phyloP scores from a whole-genome alignment of 352 stramenopile species.

The Globisporangium sylvaticum region DNA sequence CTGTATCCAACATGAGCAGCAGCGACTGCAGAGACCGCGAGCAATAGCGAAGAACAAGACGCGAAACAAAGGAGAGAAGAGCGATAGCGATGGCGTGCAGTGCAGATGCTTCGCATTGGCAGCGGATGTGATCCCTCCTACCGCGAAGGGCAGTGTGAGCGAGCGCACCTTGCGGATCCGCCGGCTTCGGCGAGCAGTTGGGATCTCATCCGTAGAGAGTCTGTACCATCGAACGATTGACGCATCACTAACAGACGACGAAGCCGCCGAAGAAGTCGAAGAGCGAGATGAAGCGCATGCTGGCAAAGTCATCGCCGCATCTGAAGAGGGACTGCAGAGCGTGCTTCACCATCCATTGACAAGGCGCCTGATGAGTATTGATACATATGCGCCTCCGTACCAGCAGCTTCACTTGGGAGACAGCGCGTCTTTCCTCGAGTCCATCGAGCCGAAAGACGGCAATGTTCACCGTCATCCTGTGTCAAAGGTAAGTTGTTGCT shows the following conservation, averaged over 20 bases:
- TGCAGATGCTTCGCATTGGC: conserved; percentile 40
- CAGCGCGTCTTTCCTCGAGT: conserved; percentile 40
- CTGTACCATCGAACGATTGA: conserved; percentile 38
- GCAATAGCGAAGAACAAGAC: conserved; percentile 16
- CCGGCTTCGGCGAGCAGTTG: conserved; percentile 29
- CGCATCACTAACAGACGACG: conserved; percentile 9
- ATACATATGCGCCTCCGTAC: conserved; percentile 29
- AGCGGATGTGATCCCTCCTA: background rate
- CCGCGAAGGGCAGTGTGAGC: background rate
- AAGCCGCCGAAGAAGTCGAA: conserved; percentile 23
- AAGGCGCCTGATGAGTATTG: conserved; percentile 20
- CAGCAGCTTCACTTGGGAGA: conserved; percentile 34
- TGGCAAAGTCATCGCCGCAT: conserved; percentile 11
- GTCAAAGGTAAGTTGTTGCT: background rate
- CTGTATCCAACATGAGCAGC: conserved; percentile 44
- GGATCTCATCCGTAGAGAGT: conserved; percentile 39
- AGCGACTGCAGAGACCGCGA: conserved; percentile 21
- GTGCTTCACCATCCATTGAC: conserved; percentile 25
- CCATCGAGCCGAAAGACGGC: conserved; percentile 30
- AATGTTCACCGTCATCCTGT: background rate
- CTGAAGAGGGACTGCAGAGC: conserved; percentile 22
- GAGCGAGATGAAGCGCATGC: background rate
- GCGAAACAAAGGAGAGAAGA: conserved; percentile 2
- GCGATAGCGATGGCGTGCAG: background rate
- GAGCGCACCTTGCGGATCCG: conserved; percentile 28